Evolutionary conservation across 495 filamentous ascomycete genomes (phyloP), one percentile per base, ranked within the genome.

Genomic region (Podospora comata): DNA sequence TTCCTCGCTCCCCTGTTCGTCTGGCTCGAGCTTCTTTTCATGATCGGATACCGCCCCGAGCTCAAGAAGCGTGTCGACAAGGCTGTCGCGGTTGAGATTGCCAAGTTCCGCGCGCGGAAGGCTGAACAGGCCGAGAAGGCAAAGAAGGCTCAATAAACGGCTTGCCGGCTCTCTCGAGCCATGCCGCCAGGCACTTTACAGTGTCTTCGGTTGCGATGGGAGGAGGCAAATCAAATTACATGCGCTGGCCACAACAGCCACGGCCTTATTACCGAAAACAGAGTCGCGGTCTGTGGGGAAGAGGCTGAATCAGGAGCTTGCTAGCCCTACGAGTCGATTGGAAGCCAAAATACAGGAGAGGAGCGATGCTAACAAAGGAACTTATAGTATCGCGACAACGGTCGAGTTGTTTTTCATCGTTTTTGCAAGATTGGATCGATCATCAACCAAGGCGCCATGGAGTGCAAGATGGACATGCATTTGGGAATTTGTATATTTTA

Each of bases 1-100:
- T 89, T 99, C 68, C 84, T 98, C n/a, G 95, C 95, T 0, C 95
- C 95, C n/a, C 88, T 99, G 70, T 99, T 99, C 74, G 93, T 98
- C 34, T 99, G 94, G 91, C 90, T 99, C 76, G 94, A 99, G 82
- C 80, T 96, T 19, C 81, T 99, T 26, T 99, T 99, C 81, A 88
- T 84, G 73, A 88, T 94, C 65, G 95, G 95, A 5, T 99, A 98
- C 79, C 86, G 95, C 27, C 91, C 90, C 0, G 94, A 94, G 76
- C 80, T 99, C 74, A 91, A 92, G 80, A 83, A 85, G 61, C 85
- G 95, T 54, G 85, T 97, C 44, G 86, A 93, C 62, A 88, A 89
- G 70, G 89, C 83, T 30, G 91, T 97, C 3, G 78, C 87, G 75
- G 78, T 85, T 67, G 91, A 95, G 76, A 79, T 92, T 62, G 79